Conservation (phyloP, 176 grass and related monocot species). For the Olyra latifolia region DNA sequence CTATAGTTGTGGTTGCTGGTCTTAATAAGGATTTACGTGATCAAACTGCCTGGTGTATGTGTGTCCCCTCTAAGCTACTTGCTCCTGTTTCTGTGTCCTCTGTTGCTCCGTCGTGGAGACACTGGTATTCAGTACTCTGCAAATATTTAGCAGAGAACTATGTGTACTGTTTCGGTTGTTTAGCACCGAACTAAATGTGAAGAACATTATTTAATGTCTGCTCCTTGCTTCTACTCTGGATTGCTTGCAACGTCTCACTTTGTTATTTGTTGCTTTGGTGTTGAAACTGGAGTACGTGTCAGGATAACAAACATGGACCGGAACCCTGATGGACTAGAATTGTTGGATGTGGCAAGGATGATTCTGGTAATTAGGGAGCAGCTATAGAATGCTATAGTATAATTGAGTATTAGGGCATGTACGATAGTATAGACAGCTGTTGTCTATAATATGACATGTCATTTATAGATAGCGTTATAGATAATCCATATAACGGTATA, state of each 20-base stretch:
- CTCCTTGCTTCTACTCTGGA: background rate
- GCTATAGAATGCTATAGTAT: too few species aligned
- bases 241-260: background rate
- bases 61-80: constrained; percentile 2
- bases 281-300: background rate
- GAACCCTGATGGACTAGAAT: background rate
- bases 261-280: background rate
- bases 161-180: constrained; percentile 25
- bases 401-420: background rate
- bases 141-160: constrained; percentile 36
- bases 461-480: too few species aligned
- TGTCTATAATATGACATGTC: too few species aligned
- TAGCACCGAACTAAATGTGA: constrained; percentile 26
- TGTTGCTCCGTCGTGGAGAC: constrained; percentile 9
- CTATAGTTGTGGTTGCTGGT: constrained; percentile 23
- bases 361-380: background rate
- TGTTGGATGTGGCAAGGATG: background rate
- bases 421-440: too few species aligned
- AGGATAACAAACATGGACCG: background rate
- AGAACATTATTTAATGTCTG: constrained; percentile 12
- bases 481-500: too few species aligned
- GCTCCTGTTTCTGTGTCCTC: constrained; percentile 17
- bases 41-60: constrained; percentile 25
- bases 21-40: constrained; percentile 40
- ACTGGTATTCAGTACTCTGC: constrained; percentile 25